Conservation (phyloP, 1,284 basidiomycete genomes). For the Wolfiporia cocos region DNA sequence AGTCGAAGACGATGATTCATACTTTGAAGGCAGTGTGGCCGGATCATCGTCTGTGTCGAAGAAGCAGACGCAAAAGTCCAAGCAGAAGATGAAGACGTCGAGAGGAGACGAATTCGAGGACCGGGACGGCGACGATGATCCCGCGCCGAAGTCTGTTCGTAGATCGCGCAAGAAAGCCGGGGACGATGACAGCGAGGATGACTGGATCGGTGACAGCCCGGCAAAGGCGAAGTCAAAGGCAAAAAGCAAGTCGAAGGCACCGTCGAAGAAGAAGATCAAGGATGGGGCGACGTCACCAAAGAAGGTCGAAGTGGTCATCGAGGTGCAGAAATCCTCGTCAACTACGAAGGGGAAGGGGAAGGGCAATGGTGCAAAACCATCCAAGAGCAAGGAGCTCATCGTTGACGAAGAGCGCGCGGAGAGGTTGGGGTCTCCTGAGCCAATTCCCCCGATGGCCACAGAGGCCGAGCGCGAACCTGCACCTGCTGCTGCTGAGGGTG, state of each 20-base stretch:
- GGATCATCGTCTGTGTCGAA: neutral
- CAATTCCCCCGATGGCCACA: neutral
- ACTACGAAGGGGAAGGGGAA: slow-evolving; percentile 6
- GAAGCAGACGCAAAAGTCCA: slow-evolving; percentile 8
- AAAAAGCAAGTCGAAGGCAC: slow-evolving; percentile 5
- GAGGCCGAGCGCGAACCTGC: neutral
- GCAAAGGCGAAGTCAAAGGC: slow-evolving; percentile 12
- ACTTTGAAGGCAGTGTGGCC: slow-evolving; percentile 1
- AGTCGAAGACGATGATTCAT: neutral
- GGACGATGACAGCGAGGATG: slow-evolving; percentile 6
- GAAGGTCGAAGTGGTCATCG: slow-evolving; percentile 10
- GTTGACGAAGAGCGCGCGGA: slow-evolving; percentile 17
- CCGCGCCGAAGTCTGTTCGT: slow-evolving; percentile 14
- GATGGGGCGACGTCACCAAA: neutral
- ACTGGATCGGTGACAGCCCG: slow-evolving; percentile 1
- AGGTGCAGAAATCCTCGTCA: slow-evolving; percentile 2
- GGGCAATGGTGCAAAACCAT: slow-evolving; percentile 6
- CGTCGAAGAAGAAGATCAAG: neutral
- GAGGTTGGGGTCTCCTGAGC: neutral
- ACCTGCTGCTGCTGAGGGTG: neutral
- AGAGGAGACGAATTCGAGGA: slow-evolving; percentile 23
- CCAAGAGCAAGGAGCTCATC: slow-evolving; percentile 17
- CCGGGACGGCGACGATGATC: slow-evolving; percentile 13
- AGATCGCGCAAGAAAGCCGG: slow-evolving; percentile 12
- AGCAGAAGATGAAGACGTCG: slow-evolving; percentile 14